Evolutionary conservation across 2,329 filamentous ascomycete species (phyloP).

Genomic region (Scedosporium minutisporum): DNA sequence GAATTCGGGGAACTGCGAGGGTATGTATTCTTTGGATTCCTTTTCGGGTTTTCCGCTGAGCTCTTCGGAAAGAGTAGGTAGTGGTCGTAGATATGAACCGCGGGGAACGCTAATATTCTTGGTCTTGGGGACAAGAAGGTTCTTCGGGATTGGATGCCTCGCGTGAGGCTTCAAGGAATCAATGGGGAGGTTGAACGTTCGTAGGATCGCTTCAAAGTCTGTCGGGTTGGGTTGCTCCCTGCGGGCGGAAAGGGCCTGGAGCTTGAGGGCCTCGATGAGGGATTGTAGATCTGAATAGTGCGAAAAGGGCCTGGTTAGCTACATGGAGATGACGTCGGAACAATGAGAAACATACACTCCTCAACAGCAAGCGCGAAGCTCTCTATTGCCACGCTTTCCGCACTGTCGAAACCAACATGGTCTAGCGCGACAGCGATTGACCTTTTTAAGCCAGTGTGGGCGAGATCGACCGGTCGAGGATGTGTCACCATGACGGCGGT

Average conservation of each 20-base stretch:
- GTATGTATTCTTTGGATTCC: constrained; percentile 45
- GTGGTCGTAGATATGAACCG: constrained; percentile 25
- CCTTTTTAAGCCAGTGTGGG: constrained; percentile 38
- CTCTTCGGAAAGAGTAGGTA: constrained; percentile 41
- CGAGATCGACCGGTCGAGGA: constrained; percentile 3
- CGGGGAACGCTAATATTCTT: background rate
- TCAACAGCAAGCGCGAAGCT: constrained; percentile 47
- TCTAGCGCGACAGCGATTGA: constrained; percentile 46
- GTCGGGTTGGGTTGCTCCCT: constrained; percentile 43
- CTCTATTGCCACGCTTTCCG: constrained; percentile 47
- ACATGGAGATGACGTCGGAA: background rate
- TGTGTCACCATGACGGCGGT: background rate
- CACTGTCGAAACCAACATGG: constrained; percentile 48
- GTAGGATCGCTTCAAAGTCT: constrained; percentile 47
- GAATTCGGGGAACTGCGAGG: constrained; percentile 48
- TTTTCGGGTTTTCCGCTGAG: constrained; percentile 51
- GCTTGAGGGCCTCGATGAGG: constrained; percentile 38
- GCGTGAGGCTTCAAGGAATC: constrained; percentile 46
- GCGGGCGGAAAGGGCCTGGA: constrained; percentile 36
- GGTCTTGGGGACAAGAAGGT: constrained; percentile 27
- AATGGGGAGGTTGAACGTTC: constrained; percentile 40
- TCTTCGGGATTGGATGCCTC: constrained; percentile 37
- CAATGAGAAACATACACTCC: constrained; percentile 35
- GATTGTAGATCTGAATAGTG: constrained; percentile 34
- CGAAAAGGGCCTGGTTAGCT: constrained; percentile 14